Evolutionary conservation across 108 stramenopile species (phyloP).

Genomic region (Pelagomonas calceolata): DNA sequence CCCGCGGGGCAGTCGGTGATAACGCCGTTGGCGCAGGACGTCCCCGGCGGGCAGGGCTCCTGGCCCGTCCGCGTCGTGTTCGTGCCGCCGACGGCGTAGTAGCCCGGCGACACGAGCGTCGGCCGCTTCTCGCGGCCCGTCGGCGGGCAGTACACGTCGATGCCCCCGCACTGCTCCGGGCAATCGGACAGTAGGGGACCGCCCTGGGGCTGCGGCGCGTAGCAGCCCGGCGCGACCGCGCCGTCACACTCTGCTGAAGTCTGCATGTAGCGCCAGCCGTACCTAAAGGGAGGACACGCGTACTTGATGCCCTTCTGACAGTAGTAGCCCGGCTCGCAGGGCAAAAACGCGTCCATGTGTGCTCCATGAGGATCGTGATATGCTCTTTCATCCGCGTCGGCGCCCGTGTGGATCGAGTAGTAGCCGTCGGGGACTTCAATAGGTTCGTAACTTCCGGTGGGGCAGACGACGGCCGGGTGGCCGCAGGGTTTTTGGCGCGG

Average conservation of each 20-base stretch:
- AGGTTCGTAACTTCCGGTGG: slow-evolving; percentile 18
- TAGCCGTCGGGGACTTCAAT: slow-evolving; percentile 15
- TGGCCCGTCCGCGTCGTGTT: not conserved
- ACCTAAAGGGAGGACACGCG: not conserved
- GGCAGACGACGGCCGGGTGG: slow-evolving; percentile 21
- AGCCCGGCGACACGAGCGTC: not conserved
- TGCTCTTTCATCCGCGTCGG: slow-evolving; percentile 1
- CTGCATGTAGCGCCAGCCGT: not conserved
- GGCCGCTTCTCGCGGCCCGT: not conserved
- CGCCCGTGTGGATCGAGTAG: slow-evolving; percentile 20
- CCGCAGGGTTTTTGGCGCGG: slow-evolving; percentile 15
- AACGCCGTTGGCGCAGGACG: not conserved
- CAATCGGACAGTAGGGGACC: not conserved
- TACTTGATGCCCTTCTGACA: not conserved
- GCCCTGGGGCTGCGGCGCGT: not conserved
- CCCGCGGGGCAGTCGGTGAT: not conserved
- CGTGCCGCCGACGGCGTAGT: not conserved
- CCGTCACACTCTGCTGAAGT: not conserved
- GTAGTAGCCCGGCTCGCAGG: slow-evolving; percentile 22
- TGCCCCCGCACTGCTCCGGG: not conserved
- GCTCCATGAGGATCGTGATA: slow-evolving; percentile 6
- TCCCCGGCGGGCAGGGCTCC: not conserved
- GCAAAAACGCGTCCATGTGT: slow-evolving; percentile 8
- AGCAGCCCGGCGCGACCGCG: not conserved
- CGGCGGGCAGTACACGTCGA: not conserved